These are phyloP conservation scores for Hanseniaspora taiwanica DNA, from an alignment of 805 yeast genomes.

Conservation along the genomic window DNA sequence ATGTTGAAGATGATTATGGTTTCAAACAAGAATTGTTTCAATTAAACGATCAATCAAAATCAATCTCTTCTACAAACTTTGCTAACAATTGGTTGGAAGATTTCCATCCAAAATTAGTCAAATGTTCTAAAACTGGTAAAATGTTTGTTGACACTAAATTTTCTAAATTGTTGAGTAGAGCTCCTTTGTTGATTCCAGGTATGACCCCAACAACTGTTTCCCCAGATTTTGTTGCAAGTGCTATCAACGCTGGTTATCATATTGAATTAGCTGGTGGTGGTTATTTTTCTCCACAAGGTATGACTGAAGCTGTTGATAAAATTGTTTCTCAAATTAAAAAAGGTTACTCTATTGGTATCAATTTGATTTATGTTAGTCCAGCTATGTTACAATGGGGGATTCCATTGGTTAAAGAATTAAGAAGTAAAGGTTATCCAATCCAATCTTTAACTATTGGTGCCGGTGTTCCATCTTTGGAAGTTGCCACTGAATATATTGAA, in stretches of 20 bases:
- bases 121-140: conserved; percentile 52
- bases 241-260: conserved; percentile 92
- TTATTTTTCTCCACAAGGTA: conserved; percentile 60
- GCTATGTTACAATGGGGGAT: conserved; percentile 98
- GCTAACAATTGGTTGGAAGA: conserved; percentile 88
- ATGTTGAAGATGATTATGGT: conserved; percentile 75
- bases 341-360: conserved; percentile 84
- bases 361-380: conserved; percentile 92
- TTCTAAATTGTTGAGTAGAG: conserved; percentile 80
- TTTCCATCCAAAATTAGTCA: conserved; percentile 73
- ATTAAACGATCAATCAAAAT: conserved; percentile 38
- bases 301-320: conserved; percentile 63
- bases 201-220: conserved; percentile 98
- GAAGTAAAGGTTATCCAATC: conserved; percentile 88
- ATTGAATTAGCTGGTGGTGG: conserved; percentile 99
- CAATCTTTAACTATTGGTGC: conserved; percentile 97
- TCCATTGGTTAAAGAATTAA: conserved; percentile 79
- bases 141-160: conserved; percentile 87
- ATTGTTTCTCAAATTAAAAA: conserved; percentile 60
- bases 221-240: conserved; percentile 87
- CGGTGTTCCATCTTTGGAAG: conserved; percentile 97
- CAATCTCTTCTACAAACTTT: conserved; percentile 72
- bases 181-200: conserved; percentile 97
- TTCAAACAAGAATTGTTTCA: conserved; percentile 92
- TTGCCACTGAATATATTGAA: conserved; percentile 90